Percentiles rank a stretch among this genome's conserved stretches.
These are phyloP conservation scores for Fusarium longipes DNA, from an alignment of 2,329 filamentous ascomycete species.

Conservation along the genomic window DNA sequence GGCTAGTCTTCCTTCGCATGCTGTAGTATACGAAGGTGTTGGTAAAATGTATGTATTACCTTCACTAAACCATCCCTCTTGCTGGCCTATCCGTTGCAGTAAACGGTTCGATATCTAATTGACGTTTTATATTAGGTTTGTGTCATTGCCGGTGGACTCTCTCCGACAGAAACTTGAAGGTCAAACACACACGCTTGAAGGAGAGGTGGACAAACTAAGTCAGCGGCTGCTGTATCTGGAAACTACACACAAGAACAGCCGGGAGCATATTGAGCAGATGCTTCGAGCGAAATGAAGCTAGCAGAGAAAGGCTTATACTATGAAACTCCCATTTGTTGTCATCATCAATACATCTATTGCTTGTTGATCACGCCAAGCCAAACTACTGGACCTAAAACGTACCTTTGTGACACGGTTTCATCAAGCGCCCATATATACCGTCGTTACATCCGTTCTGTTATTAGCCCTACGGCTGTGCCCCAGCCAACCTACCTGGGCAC, in stretches of 20 bases:
- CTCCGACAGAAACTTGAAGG: constrained; percentile 80
- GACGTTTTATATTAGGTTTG: constrained; percentile 73
- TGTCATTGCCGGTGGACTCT: constrained; percentile 76
- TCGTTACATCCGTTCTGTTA: neutral
- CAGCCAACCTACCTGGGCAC: neutral
- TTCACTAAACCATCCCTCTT: neutral
- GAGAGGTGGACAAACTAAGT: constrained; percentile 81
- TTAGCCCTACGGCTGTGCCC: constrained; percentile 25
- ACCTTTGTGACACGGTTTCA: constrained; percentile 21
- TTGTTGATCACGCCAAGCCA: neutral
- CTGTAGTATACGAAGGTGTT: constrained; percentile 91
- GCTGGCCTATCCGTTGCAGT: neutral
- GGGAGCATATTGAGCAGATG: constrained; percentile 90
- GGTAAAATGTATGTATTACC: constrained; percentile 85
- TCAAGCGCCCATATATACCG: constrained; percentile 13
- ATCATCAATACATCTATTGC: neutral
- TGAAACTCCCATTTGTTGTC: neutral
- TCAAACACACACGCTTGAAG: constrained; percentile 79
- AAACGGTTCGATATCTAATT: constrained; percentile 4
- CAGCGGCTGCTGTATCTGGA: constrained; percentile 95
- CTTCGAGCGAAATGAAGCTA: constrained; percentile 63
- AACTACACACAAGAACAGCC: constrained; percentile 94
- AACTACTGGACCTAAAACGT: neutral
- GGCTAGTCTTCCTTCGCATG: constrained; percentile 77
- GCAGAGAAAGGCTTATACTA: neutral